Evolutionary conservation across 495 filamentous ascomycete species (phyloP).

Genomic region (Pyrenopolyporus hunteri): DNA sequence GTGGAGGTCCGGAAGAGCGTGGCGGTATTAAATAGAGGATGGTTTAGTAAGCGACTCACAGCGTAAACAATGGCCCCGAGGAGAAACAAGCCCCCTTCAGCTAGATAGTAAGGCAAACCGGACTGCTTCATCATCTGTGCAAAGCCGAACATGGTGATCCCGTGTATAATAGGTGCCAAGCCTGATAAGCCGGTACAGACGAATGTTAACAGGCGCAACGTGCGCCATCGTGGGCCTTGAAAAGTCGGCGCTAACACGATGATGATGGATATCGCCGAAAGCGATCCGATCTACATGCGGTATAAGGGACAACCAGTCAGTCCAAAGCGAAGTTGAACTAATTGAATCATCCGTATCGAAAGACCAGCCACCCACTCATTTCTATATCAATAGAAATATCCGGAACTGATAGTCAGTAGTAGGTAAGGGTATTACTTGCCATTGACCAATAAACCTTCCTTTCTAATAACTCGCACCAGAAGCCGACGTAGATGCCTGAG

Average conservation of each 20-base stretch:
- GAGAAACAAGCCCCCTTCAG: constrained; percentile 46
- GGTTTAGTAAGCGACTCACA: constrained; percentile 41
- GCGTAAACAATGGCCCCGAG: constrained; percentile 50
- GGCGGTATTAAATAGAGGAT: constrained; percentile 1
- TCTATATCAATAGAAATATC: background rate
- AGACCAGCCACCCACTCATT: background rate
- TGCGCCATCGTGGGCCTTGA: constrained; percentile 48
- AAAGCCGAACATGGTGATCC: constrained; percentile 48
- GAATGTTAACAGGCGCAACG: constrained; percentile 49
- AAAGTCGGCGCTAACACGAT: constrained; percentile 51
- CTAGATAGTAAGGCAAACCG: constrained; percentile 54
- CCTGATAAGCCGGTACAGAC: constrained; percentile 55
- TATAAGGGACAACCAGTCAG: background rate
- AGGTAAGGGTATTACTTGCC: constrained; percentile 36
- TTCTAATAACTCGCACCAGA: constrained; percentile 53
- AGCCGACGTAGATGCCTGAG: constrained; percentile 58
- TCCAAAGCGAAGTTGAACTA: background rate
- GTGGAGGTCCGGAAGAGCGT: background rate
- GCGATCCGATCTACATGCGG: constrained; percentile 40
- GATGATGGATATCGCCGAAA: constrained; percentile 44
- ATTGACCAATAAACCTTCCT: constrained; percentile 56
- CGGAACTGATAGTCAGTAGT: background rate
- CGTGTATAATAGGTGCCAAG: constrained; percentile 56
- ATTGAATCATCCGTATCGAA: background rate
- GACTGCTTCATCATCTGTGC: constrained; percentile 47